phyloP scores from a whole-genome alignment of 2,329 filamentous ascomycete genomes.

The Uncinocarpus reesii region DNA sequence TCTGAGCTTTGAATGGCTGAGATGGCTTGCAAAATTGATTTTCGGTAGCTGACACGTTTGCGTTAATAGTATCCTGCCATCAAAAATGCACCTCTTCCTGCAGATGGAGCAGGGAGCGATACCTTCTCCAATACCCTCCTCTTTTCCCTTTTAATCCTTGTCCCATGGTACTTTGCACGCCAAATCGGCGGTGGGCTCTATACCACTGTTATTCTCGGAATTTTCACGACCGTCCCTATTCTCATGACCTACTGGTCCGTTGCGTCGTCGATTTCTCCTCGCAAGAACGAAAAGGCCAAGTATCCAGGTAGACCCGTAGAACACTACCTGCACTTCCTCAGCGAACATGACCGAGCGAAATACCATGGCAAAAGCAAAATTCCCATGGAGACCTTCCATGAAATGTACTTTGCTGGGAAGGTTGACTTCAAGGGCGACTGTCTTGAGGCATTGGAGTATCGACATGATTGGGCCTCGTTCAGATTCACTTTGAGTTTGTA shows the following conservation, averaged over 20 bases:
- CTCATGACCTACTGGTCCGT: constrained; percentile 73
- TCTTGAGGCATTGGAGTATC: constrained; percentile 80
- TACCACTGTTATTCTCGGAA: constrained; percentile 75
- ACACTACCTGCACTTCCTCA: constrained; percentile 56
- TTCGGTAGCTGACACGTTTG: constrained; percentile 20
- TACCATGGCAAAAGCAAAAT: constrained; percentile 44
- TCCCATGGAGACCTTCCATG: constrained; percentile 71
- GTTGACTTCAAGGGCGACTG: constrained; percentile 92
- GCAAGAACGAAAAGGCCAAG: constrained; percentile 85
- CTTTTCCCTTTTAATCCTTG: constrained; percentile 54
- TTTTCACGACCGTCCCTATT: constrained; percentile 69
- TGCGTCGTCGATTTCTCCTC: constrained; percentile 68
- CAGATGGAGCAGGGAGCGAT: constrained; percentile 73
- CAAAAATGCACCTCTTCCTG: constrained; percentile 87
- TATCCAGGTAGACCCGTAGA: constrained; percentile 79
- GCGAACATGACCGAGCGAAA: constrained; percentile 37
- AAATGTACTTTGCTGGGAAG: constrained; percentile 94
- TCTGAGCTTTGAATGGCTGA: background rate
- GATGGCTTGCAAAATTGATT: constrained; percentile 12
- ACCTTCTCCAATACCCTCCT: constrained; percentile 78
- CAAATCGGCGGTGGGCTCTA: constrained; percentile 75
- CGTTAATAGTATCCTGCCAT: constrained; percentile 64
- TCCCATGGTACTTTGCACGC: constrained; percentile 73
- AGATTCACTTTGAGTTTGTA: constrained; percentile 76
- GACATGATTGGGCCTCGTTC: constrained; percentile 96